Conservation (phyloP, 768 basidiomycete genomes). For the Mrakia gelida region DNA sequence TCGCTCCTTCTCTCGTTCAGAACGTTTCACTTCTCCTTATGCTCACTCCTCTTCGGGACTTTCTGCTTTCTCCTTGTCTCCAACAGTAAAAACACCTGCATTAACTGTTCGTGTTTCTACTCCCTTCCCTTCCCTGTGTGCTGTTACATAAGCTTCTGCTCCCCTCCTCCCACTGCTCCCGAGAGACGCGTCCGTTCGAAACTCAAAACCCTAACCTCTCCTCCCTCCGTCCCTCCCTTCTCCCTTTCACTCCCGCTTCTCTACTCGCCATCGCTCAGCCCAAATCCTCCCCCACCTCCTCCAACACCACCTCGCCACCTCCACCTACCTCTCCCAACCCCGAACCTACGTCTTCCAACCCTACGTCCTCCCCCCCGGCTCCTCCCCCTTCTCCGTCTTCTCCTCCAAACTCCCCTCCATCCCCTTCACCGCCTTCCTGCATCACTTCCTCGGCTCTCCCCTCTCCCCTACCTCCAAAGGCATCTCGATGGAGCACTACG, state of each 20-base stretch:
- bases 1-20: background rate
- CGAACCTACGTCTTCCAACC: conserved; percentile 13
- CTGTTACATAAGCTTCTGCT: no score
- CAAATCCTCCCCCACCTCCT: conserved; percentile 5
- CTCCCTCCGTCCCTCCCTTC: background rate
- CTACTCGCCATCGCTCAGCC: background rate
- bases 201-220: background rate
- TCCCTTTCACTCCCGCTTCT: background rate
- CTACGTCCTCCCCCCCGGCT: background rate
- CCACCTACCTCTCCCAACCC: background rate
- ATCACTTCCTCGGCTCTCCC: background rate
- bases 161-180: background rate
- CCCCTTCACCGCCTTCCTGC: background rate
- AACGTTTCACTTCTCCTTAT: background rate
- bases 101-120: background rate
- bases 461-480: background rate
- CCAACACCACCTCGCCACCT: background rate
- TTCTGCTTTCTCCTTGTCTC: background rate
- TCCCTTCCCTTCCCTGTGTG: background rate
- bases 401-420: background rate
- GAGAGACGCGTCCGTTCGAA: background rate
- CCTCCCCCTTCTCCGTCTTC: background rate
- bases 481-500: background rate
- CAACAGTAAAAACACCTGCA: background rate
- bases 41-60: background rate